Evolutionary conservation across 495 filamentous ascomycete species (phyloP).

Genomic region (Aspergillus conjunctus): DNA sequence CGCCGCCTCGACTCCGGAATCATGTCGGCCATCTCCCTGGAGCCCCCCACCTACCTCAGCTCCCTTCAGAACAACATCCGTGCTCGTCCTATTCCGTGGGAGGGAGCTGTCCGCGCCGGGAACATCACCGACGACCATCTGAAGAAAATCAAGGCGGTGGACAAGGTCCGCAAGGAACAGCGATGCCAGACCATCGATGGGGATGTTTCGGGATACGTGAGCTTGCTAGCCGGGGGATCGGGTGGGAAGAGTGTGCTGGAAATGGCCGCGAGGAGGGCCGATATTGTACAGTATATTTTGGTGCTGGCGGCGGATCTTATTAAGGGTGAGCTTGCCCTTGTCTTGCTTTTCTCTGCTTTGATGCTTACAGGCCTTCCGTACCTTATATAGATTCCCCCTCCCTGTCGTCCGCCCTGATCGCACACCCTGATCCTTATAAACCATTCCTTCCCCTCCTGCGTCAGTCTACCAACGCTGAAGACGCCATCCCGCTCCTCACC

Average conservation of each 20-base stretch:
- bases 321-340: slow-evolving; percentile 59
- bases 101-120: slow-evolving; percentile 90
- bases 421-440: slow-evolving; percentile 76
- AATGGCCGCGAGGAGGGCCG: slow-evolving; percentile 71
- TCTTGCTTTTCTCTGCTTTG: neutral
- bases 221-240: slow-evolving; percentile 74
- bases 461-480: slow-evolving; percentile 77
- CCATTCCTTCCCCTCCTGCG: slow-evolving; percentile 84
- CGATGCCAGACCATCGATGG: slow-evolving; percentile 77
- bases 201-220: slow-evolving; percentile 75
- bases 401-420: slow-evolving; percentile 71
- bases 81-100: slow-evolving; percentile 93
- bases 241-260: slow-evolving; percentile 78
- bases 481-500: slow-evolving; percentile 84
- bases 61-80: slow-evolving; percentile 95
- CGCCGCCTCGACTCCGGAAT: slow-evolving; percentile 10
- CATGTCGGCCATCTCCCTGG: slow-evolving; percentile 71
- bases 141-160: slow-evolving; percentile 94
- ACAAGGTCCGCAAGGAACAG: slow-evolving; percentile 91
- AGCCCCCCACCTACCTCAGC: slow-evolving; percentile 85
- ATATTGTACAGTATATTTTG: slow-evolving; percentile 93
- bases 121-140: slow-evolving; percentile 93
- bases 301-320: slow-evolving; percentile 88
- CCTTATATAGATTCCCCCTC: slow-evolving; percentile 67
- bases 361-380: neutral